Conservation (phyloP, 495 filamentous ascomycete species). For the Xylaria castorea region DNA sequence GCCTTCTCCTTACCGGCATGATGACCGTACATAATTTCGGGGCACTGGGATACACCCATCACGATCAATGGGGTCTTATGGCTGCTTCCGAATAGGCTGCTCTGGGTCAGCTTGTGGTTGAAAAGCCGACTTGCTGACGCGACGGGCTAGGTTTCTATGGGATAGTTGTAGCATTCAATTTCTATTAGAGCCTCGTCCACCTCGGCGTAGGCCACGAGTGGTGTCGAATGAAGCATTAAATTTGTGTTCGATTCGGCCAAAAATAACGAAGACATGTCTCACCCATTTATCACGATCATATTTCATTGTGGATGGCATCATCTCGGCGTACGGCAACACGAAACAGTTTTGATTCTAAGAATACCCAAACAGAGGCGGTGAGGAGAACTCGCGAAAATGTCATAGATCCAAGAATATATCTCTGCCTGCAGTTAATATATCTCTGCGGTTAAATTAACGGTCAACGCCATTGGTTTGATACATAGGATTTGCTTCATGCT, state of each 20-base stretch:
- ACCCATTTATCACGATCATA: background rate
- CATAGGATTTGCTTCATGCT: background rate
- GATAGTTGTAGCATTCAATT: background rate
- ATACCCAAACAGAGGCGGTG: conserved; percentile 24
- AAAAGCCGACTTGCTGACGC: conserved; percentile 1
- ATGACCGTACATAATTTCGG: background rate
- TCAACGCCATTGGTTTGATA: background rate
- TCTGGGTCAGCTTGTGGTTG: background rate
- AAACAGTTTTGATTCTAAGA: conserved; percentile 18
- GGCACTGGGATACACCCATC: background rate
- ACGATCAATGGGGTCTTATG: background rate
- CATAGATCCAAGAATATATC: conserved; percentile 17
- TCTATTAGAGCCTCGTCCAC: conserved; percentile 1
- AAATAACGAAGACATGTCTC: conserved; percentile 27
- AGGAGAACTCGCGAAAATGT: conserved; percentile 18
- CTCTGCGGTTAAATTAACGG: conserved; percentile 3
- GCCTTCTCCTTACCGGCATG: background rate
- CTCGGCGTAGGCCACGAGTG: conserved; percentile 20
- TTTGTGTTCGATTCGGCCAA: background rate
- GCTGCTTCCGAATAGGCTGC: background rate
- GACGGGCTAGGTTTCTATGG: background rate
- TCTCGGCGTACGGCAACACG: conserved; percentile 20
- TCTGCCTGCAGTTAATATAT: conserved; percentile 7
- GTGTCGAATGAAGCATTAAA: conserved; percentile 1
- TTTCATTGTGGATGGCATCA: conserved; percentile 15